Evolutionary conservation across 306 rosid species (phyloP), one percentile per base, ranked within the genome.

Genomic region (Psophocarpus tetragonolobus): DNA sequence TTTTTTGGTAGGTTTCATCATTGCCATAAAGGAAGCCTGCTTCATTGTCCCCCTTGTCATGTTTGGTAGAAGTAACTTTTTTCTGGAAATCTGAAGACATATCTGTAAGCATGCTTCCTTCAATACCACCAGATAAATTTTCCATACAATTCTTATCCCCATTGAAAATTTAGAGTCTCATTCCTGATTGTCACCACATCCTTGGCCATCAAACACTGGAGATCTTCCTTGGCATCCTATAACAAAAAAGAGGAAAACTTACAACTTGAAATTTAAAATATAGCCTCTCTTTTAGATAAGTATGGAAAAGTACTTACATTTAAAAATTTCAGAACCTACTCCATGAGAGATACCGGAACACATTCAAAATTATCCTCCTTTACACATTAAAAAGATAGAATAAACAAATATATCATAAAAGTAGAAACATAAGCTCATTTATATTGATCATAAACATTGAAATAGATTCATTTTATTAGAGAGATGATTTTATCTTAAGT

Each of bases 301-400:
- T 33, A 58, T 20, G 79, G 50, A 74, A 51, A 70, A 48, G 73
- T 53, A 68, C 97, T 87, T 92, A 94, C 97, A 78, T 94, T 94
- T 65, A 94, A 77, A 80, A 94, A 94, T 53, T 78, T 81, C 71
- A 90, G 86, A 56, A 92, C 91, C 76, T 89, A 92, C 78, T 94
- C 98, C 97, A 92, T 78, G 66, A 94, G 94, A 69, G 95, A 92
- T 68, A 85, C 85, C 75, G 97, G 92, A 66, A 89, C 98, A 51
- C 97, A 92, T 86, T 94, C 98, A 82, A 94, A 94, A 84, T 88
- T 92, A 9, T 87, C 85, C 57, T 87, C 98, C 98, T 92, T 78
- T 17, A 73, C 47, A 64, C 73, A 84, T 10, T 51, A 48, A 33
- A 79, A 80, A 77, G 80, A 62, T 9, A 14, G 41, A 64, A 71